Evolutionary conservation across 2,329 filamentous ascomycete genomes (phyloP), one percentile per base, ranked within the genome.

Genomic region (Cladosporium sp.): DNA sequence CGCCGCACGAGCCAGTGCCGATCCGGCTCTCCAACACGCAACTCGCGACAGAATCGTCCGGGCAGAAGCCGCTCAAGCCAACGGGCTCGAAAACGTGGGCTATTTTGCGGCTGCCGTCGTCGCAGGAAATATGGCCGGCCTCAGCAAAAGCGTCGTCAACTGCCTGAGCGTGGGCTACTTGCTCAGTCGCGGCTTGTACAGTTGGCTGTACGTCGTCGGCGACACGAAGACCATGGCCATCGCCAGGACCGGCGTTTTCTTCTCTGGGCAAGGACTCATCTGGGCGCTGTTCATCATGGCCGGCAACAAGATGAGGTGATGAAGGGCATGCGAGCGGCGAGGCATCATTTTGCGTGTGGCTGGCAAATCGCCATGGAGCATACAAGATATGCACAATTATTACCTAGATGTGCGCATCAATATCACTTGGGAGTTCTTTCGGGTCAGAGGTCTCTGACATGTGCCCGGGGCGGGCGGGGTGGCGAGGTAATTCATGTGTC

Each of bases 51-150:
- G 63, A 2, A 75, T 80, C 63, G 53, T 72, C 39, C 75, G 78
- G 26, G 75, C 75, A 32, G 78, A 80, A 69, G 73, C 71, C 6
- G 79, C 79, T 2, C 72, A 75, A 64, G 64, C 67, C 10, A 81
- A 80, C 61, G 75, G 76, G 18, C 74, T 78, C 48, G 79, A 81
- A 68, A 80, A 78, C 58, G 60, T 81, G 5, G 76, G 75, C 18
- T 70, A 79, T 25, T 80, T 78, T 63, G 76, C 78, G 6, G 71
- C 77, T 0, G 76, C 77, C 10, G 74, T 80, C 1, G 72, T 77
- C 2, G 78, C 79, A 0, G 79, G 74, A 7, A 80, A 79, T 57
- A 49, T 74, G 0, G 77, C 77, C 2, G 70, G 71, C 13, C 61
- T 80, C 34, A 71, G 69, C 43, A 67, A 71, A 10, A 62, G 63